Base-by-base conservation (phyloP, 192 early-diverging fungal species). In the Backusella australiensis region DNA sequence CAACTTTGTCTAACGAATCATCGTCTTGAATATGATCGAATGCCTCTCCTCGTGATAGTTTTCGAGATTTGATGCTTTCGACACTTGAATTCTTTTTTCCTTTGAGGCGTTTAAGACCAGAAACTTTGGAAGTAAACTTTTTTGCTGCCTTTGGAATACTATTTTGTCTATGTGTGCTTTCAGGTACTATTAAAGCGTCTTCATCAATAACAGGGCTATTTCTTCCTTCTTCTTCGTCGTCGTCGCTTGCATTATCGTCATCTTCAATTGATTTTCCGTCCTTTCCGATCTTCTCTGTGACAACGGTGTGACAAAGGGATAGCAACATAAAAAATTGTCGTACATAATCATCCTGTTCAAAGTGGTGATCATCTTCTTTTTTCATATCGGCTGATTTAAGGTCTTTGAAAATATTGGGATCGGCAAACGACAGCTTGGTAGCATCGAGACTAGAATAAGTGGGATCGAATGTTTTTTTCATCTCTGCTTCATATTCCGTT, bases 231-330 rank as follows among this genome's bases (percentile, higher is more conserved):
- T 17, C 53, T 8, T 74, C 53, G 0, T 39, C 77, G 69, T 79
- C 89, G 36, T 82, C 80, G 8, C 76, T 63, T 12, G 26, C 63
- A 23, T 72, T 80, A 52, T 81, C 78, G 6, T 56, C 71, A 49
- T 36, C 32, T 35, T 73, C 80, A 49, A 86, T 83, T 3, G 80
- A 81, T 66, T 82, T 86, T 41, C 83, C 84, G n/a, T 86, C 84
- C 35, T 85, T 83, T 41, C 81, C 89, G 17, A 84, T 36, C 11
- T 77, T 76, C 35, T 98, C 97, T 1, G 96, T 92, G 11, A 99
- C 87, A 1, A 97, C 97, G 0, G 98, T 98, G 81, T 99, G 97
- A 80, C 97, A 99, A 0, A 98, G 86, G 14, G 96, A 93, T 26
- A 99, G 82, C 26, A 96, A 85, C 3, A 90, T 93, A 79, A 97